Percentiles rank a stretch among this genome's conserved stretches.
Conservation (phyloP, 352 stramenopile species). For the Phytopythium sindhum region DNA sequence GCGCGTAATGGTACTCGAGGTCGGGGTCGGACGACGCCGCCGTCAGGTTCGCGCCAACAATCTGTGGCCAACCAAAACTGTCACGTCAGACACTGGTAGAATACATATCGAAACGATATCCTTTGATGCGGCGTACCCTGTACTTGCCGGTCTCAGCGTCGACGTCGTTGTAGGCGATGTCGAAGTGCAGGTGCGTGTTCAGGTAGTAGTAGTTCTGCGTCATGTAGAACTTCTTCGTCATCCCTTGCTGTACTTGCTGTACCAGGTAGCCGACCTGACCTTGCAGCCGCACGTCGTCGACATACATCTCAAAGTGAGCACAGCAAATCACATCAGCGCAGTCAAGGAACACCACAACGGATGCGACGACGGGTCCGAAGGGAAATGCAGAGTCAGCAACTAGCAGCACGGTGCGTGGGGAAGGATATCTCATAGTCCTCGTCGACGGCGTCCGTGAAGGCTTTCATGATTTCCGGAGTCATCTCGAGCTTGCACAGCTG, state of each 20-base stretch:
- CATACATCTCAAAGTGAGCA: conserved; percentile 94
- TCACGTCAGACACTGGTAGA: not conserved
- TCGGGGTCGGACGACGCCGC: conserved; percentile 52
- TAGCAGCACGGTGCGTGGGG: conserved; percentile 3
- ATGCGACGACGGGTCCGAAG: not conserved
- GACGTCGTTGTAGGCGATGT: conserved; percentile 90
- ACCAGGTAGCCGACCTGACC: conserved; percentile 93
- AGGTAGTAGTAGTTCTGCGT: conserved; percentile 87
- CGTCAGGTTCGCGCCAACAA: conserved; percentile 73
- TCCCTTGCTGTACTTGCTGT: conserved; percentile 57
- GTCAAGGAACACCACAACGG: conserved; percentile 18
- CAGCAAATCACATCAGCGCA: conserved; percentile 16
- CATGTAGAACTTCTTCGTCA: conserved; percentile 33
- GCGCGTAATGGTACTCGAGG: conserved; percentile 54
- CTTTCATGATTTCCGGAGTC: conserved; percentile 69
- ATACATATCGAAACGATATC: not conserved
- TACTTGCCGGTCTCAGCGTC: conserved; percentile 86
- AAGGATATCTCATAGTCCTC: conserved; percentile 93
- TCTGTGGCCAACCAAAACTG: conserved; percentile 20
- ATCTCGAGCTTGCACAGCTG: conserved; percentile 90
- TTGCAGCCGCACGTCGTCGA: conserved; percentile 96
- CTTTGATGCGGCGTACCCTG: conserved; percentile 28
- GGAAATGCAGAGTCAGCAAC: not conserved
- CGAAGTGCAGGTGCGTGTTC: conserved; percentile 96
- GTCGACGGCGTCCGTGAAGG: conserved; percentile 95